Conservation (phyloP, 2,329 filamentous ascomycete genomes). For the Chaetomium sp. region DNA sequence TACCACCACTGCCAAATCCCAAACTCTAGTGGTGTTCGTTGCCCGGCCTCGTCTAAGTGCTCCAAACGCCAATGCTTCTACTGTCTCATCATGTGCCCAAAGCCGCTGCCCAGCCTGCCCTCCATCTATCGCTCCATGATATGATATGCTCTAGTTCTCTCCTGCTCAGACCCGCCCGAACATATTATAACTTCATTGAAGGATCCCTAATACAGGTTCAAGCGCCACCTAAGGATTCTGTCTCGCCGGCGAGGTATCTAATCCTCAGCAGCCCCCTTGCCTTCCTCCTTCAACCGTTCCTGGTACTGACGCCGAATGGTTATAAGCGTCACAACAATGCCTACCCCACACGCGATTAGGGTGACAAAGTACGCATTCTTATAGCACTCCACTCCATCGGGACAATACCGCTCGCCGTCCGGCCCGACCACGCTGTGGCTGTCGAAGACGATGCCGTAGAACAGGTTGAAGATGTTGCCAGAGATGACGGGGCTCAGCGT, state of each 20-base stretch:
- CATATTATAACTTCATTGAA: background rate
- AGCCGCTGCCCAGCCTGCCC: background rate
- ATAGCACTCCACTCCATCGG: constrained; percentile 80
- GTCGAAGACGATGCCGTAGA: constrained; percentile 86
- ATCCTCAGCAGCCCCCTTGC: constrained; percentile 44
- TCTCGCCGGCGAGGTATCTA: constrained; percentile 24
- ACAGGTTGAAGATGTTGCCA: constrained; percentile 88
- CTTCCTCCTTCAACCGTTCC: constrained; percentile 43
- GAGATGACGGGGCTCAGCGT: constrained; percentile 84
- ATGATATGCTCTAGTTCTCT: background rate
- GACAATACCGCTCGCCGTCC: constrained; percentile 72
- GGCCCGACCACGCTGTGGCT: constrained; percentile 69
- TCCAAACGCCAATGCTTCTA: background rate
- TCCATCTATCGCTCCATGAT: background rate
- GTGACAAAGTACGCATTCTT: constrained; percentile 78
- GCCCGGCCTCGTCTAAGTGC: background rate
- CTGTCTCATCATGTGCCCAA: background rate
- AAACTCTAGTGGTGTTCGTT: background rate
- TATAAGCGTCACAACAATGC: constrained; percentile 69
- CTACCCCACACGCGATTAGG: constrained; percentile 68
- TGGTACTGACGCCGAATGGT: constrained; percentile 64
- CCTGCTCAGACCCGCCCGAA: background rate
- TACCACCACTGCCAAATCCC: background rate
- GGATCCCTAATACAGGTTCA: background rate
- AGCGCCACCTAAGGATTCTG: background rate